These are phyloP conservation scores for Gaultheria prostrata DNA, from an alignment of 148 eudicot genomes.

Conservation along the genomic window DNA sequence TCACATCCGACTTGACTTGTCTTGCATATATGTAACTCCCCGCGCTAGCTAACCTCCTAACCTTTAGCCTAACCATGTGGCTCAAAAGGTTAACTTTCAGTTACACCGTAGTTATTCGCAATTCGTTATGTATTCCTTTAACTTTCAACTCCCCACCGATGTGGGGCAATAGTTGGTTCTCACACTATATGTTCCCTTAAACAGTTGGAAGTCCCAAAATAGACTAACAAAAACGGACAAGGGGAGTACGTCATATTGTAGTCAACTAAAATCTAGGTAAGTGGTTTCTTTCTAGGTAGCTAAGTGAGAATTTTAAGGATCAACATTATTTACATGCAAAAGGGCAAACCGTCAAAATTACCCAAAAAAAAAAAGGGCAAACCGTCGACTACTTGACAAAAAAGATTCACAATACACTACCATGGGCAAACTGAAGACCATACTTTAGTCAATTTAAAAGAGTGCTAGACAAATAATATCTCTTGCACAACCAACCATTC, in stretches of 20 bases:
- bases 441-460: not conserved
- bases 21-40: no score
- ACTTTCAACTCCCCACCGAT: no score
- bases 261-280: not conserved
- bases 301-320: not conserved
- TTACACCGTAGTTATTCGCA: no score
- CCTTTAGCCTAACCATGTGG: no score
- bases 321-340: not conserved
- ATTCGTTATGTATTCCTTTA: no score
- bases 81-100: no score
- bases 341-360: no score
- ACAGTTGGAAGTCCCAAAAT: not conserved
- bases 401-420: not conserved
- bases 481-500: not conserved
- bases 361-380: no score
- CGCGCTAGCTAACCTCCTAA: no score
- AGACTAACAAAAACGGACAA: not conserved
- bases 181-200: not conserved
- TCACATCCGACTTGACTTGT: not conserved
- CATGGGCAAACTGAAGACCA: not conserved
- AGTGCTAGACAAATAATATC: not conserved
- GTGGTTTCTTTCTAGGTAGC: not conserved
- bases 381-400: not conserved
- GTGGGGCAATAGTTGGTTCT: no score
- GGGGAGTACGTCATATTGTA: not conserved